Conservation (phyloP, 192 early-diverging fungal genomes). For the Glomus cerebriforme region DNA sequence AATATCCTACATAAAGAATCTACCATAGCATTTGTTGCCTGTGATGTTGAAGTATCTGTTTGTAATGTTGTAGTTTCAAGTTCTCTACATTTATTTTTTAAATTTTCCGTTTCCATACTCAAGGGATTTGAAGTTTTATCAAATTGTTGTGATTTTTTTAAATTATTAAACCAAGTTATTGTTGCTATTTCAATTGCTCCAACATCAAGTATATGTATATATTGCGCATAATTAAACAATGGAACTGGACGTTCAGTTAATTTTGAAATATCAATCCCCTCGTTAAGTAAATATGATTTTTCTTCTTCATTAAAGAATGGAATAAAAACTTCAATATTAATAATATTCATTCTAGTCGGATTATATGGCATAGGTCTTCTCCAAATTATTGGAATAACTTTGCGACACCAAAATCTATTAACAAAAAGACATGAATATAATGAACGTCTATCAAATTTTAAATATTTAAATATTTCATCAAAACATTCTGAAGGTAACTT, state of each 20-base stretch:
- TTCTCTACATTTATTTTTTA: too few species aligned
- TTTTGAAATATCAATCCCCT: background rate
- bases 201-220: background rate
- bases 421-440: conserved; percentile 16
- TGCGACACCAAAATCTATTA: background rate
- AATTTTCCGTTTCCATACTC: too few species aligned
- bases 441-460: background rate
- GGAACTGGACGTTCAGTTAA: background rate
- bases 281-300: background rate
- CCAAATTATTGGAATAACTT: background rate
- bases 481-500: conserved; percentile 8
- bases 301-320: background rate
- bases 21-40: background rate
- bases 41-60: background rate
- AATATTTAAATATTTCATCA: conserved; percentile 12
- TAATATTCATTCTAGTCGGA: background rate
- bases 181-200: background rate
- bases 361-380: conserved; percentile 9
- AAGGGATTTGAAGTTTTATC: background rate
- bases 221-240: conserved; percentile 10
- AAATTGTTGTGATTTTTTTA: background rate
- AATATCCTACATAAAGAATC: conserved; percentile 2
- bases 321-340: background rate
- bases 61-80: background rate
- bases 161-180: background rate